Conservation (phyloP, 148 eudicot genomes). For the Cornus kousa region DNA sequence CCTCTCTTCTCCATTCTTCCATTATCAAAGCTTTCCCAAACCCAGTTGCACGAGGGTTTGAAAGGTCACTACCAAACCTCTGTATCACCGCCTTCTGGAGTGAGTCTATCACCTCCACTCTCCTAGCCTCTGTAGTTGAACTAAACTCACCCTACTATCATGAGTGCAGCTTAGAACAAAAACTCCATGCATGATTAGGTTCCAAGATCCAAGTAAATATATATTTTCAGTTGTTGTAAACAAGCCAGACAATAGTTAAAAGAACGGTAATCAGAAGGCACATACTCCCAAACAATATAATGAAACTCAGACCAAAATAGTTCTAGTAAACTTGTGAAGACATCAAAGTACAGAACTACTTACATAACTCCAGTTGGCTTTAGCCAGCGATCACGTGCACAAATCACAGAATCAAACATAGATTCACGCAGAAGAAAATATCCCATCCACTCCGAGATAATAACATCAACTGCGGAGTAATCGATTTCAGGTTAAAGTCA, state of each 20-base stretch:
- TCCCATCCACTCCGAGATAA: conserved; percentile 99
- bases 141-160: too few relatives aligned
- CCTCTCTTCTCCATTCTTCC: too few relatives aligned
- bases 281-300: background rate
- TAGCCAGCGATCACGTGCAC: conserved; percentile 95
- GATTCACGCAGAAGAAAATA: conserved; percentile 98
- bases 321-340: background rate
- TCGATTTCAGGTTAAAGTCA: conserved; percentile 13
- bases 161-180: background rate
- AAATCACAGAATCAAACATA: conserved; percentile 96
- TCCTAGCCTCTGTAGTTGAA: too few relatives aligned
- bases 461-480: conserved; percentile 80
- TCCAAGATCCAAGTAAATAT: background rate
- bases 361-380: conserved; percentile 92
- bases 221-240: background rate
- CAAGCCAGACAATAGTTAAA: background rate
- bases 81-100: too few relatives aligned
- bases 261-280: background rate
- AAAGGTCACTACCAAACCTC: too few relatives aligned
- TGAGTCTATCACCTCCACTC: too few relatives aligned
- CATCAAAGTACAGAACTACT: conserved; percentile 27
- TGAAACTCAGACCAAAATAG: background rate
- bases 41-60: too few relatives aligned
- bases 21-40: too few relatives aligned
- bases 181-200: background rate